Evolutionary conservation across 768 basidiomycete species (phyloP).

Genomic region (Mycena latifolia): DNA sequence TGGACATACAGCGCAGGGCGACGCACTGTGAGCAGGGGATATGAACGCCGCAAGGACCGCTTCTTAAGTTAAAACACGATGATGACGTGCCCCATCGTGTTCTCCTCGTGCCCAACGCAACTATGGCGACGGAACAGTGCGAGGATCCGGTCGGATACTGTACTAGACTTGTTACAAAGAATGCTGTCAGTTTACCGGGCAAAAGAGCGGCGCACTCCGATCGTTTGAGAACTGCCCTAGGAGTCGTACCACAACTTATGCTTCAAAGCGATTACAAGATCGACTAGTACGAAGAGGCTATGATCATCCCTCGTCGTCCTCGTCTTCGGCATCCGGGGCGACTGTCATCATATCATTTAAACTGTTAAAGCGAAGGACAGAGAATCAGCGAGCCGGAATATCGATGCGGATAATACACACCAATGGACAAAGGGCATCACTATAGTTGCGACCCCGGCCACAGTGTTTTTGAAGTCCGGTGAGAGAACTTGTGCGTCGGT

Average conservation of each 20-base stretch:
- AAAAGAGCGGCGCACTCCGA: background rate
- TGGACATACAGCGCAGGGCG: slow-evolving; percentile 31
- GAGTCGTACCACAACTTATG: slow-evolving; percentile 17
- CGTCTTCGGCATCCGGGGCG: slow-evolving; percentile 48
- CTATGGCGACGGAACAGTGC: background rate
- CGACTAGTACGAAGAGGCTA: background rate
- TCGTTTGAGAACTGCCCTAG: background rate
- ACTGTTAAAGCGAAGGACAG: slow-evolving; percentile 49
- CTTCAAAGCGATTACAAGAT: background rate
- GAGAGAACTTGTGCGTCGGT: slow-evolving; percentile 78
- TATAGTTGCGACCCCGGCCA: slow-evolving; percentile 66
- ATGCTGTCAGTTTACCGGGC: background rate
- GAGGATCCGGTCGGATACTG: background rate
- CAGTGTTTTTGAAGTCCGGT: slow-evolving; percentile 72
- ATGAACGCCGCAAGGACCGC: slow-evolving; percentile 37
- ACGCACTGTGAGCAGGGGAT: slow-evolving; percentile 16
- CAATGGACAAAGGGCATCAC: slow-evolving; percentile 85
- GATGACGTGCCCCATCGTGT: slow-evolving; percentile 32
- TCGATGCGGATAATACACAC: slow-evolving; percentile 51
- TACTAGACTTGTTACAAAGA: background rate
- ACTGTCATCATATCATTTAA: slow-evolving; percentile 82
- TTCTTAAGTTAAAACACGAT: slow-evolving; percentile 35
- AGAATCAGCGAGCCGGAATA: slow-evolving; percentile 19
- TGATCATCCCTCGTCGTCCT: slow-evolving; percentile 38
- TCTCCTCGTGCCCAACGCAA: slow-evolving; percentile 28